Base-by-base conservation (phyloP, 1,284 basidiomycete genomes). In the Microbotryomycetes sp. region DNA sequence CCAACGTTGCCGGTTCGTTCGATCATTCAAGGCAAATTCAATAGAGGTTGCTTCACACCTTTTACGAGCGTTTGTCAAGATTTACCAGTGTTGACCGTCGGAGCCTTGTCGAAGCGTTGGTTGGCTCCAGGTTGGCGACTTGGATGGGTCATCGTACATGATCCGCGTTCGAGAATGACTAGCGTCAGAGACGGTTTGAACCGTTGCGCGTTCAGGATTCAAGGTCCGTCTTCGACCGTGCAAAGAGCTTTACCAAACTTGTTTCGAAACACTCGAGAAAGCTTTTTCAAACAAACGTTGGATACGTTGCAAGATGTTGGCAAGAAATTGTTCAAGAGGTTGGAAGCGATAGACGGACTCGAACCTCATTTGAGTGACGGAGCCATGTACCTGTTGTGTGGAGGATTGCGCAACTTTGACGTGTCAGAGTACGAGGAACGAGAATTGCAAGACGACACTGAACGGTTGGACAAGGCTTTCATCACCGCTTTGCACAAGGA, bases 31-130 rank as follows among this genome's bases (percentile, higher is more conserved):
- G 64, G 66, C 59, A 68, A 68, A 52, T 68, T 68, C 57, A 68
- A 68, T 61, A 56, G 59, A n/a, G 61, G 66, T 54, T 54, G 65
- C 9, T 77, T 77, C 65, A 67, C 69, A 5, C 73, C 76, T 3
- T 70, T 76, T 54, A 73, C 76, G 2, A 59, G 71, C 2, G 62
- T 77, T 15, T 74, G 72, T 35, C 65, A 59, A 7, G 56, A 68
- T 3, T 71, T 75, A 2, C 76, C 76, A 11, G 70, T 75, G 45
- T 60, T 77, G 53, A 74, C 74, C 29, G 64, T 76, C 35, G 73
- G 72, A 4, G 76, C 75, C 13, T 66, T 77, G 3, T 76, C 75
- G 16, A 77, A 77, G 64, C 69, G 76, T 9, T 77, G 76, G 71
- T 67, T 77, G 24, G 59, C 66, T 0, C 74, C 73, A 7, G 75